These are phyloP conservation scores for Ogataea polymorpha DNA, from an alignment of 805 yeast species.

Conservation along the genomic window DNA sequence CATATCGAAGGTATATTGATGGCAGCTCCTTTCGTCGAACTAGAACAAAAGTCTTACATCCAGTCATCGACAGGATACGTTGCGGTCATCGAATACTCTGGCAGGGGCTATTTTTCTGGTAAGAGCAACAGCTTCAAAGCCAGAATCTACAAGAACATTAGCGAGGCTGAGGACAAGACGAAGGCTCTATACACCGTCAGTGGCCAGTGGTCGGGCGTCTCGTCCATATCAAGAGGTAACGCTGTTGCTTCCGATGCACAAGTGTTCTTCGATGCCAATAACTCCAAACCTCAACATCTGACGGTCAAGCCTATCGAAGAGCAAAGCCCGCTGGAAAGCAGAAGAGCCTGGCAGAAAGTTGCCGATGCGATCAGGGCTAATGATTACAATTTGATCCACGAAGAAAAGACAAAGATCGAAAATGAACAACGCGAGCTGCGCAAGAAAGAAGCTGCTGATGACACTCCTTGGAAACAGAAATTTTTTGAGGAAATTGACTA, in stretches of 20 bases:
- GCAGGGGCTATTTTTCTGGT: slow-evolving; percentile 94
- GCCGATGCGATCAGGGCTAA: slow-evolving; percentile 81
- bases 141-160: slow-evolving; percentile 58
- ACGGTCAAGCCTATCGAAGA: slow-evolving; percentile 76
- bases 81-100: slow-evolving; percentile 74
- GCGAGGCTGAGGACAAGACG: slow-evolving; percentile 46
- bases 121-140: slow-evolving; percentile 93
- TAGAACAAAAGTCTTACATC: slow-evolving; percentile 84
- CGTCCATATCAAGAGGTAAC: slow-evolving; percentile 59
- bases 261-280: slow-evolving; percentile 62
- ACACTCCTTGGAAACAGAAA: slow-evolving; percentile 68
- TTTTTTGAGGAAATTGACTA: slow-evolving; percentile 67
- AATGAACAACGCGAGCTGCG: slow-evolving; percentile 81
- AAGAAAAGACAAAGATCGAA: slow-evolving; percentile 76
- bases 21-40: slow-evolving; percentile 92
- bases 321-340: slow-evolving; percentile 78
- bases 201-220: slow-evolving; percentile 91
- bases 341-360: slow-evolving; percentile 87
- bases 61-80: slow-evolving; percentile 77
- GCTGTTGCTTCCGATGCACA: slow-evolving; percentile 44
- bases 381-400: slow-evolving; percentile 71
- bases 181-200: slow-evolving; percentile 72
- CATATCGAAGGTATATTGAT: slow-evolving; percentile 91
- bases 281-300: slow-evolving; percentile 50
- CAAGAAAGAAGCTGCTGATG: slow-evolving; percentile 63